Base-by-base conservation (phyloP, 768 basidiomycete species). In the Strobilomyces dryophilus region DNA sequence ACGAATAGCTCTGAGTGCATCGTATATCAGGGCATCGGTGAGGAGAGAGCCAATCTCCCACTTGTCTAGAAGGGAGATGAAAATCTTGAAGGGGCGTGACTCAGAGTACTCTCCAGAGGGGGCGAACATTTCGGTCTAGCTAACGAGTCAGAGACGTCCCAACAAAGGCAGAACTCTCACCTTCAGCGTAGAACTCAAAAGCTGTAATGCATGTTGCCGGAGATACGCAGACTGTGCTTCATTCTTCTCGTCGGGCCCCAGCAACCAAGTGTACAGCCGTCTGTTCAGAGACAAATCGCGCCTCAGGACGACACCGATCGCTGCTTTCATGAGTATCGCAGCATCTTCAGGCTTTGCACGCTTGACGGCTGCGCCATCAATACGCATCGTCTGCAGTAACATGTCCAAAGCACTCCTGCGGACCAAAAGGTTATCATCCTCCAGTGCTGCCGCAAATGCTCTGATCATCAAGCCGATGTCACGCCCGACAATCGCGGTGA, bases 391-490 rank as follows among this genome's bases (percentile, higher is more conserved):
- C 58, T 89, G 86, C 11, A 88, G 70, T 3, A 98, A 75, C 40
- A 97, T 79, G 66, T 99, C 95, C 45, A 99, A 75, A 1, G 84
- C 88, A 15, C 84, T 83, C 53, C 97, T 74, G 56, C 93, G 83
- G 18, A 98, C 97, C 21, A 99, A 80, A 17, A 95, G 76, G 60
- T 95, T 93, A 58, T 92, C 88, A 60, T 98, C 97, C 66, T 93
- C 91, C n/a, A 99, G 74, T 0, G 89, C 89, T 8, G 92, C 83
- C 3, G 93, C 79, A 55, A 98, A 92, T 0, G 92, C 95, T 43
- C 97, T 82, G 51, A 98, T 87, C 88, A 98, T 92, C 46, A 98
- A 76, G 2, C 95, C 97, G 45, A 92, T 82, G 63, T 97, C 93
- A 44, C 82, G 80, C 4, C 93, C 94, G 11, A 93, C 81, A 29